phyloP scores from a whole-genome alignment of 2,329 filamentous ascomycete species.

The Diaporthe helianthi region DNA sequence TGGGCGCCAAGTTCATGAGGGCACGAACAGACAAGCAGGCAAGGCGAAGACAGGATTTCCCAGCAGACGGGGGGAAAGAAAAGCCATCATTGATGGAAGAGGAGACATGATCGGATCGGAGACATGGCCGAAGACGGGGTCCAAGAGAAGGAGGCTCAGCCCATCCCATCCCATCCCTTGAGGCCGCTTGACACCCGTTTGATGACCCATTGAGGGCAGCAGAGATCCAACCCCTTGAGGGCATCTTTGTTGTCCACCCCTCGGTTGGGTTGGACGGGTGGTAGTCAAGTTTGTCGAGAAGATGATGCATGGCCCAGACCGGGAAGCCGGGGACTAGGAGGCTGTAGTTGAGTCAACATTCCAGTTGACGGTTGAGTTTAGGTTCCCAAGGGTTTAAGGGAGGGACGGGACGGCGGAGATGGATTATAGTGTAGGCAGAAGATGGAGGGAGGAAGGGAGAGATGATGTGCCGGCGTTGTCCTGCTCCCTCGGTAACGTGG shows the following conservation, averaged over 20 bases:
- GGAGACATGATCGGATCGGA: slow-evolving; percentile 25
- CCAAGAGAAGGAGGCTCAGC: slow-evolving; percentile 2
- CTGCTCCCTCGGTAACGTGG: slow-evolving; percentile 9
- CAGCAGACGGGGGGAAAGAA: background rate
- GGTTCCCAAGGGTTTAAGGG: background rate
- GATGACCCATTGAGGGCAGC: background rate
- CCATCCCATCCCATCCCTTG: slow-evolving; percentile 32
- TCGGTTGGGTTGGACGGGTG: background rate
- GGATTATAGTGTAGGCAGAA: no score
- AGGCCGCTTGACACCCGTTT: background rate
- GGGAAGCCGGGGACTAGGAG: slow-evolving; percentile 20
- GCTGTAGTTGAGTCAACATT: slow-evolving; percentile 34
- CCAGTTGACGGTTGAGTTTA: slow-evolving; percentile 31
- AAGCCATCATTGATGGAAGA: slow-evolving; percentile 11
- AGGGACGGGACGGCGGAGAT: background rate
- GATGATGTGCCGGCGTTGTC: background rate
- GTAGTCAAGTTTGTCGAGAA: background rate
- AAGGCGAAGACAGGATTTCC: slow-evolving; percentile 3
- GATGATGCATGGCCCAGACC: background rate
- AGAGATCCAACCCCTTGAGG: slow-evolving; percentile 31
- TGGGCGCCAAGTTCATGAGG: slow-evolving; percentile 22
- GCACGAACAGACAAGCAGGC: background rate
- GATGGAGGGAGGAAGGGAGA: background rate
- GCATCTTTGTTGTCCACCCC: slow-evolving; percentile 19
- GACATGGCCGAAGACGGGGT: slow-evolving; percentile 16